These are phyloP conservation scores for Lodderomyces margitis DNA, from an alignment of 1,139 yeast species.

Conservation along the genomic window DNA sequence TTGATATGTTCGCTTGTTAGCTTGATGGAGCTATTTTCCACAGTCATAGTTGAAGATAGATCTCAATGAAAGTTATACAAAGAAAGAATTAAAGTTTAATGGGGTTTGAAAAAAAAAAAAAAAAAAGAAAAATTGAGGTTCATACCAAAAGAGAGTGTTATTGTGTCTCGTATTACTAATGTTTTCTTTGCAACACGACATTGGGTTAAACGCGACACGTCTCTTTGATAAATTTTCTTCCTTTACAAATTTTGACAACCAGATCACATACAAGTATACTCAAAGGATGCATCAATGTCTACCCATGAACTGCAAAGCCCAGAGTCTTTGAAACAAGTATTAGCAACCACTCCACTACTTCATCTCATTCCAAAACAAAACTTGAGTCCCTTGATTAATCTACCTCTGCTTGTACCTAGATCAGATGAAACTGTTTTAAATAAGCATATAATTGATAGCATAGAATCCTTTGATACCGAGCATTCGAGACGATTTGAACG, in stretches of 20 bases:
- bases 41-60: not conserved
- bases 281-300: constrained; percentile 1
- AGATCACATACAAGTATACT: not conserved
- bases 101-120: not conserved
- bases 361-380: constrained; percentile 32
- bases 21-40: constrained; percentile 11
- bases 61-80: not conserved
- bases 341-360: constrained; percentile 28
- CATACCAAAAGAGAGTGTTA: not conserved
- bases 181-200: not conserved
- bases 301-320: constrained; percentile 14
- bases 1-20: constrained; percentile 47
- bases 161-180: not conserved
- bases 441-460: not conserved
- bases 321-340: constrained; percentile 21
- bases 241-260: not conserved
- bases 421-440: constrained; percentile 6
- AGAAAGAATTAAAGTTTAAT: too few relatives aligned
- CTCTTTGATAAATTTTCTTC: too few relatives aligned
- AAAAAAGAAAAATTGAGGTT: not conserved
- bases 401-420: constrained; percentile 9
- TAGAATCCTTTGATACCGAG: constrained; percentile 5
- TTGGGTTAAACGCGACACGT: not conserved
- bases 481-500: constrained; percentile 12
- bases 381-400: constrained; percentile 21